Percentiles rank a stretch among this genome's conserved stretches.
Evolutionary conservation across 805 yeast genomes (phyloP).

Genomic region (Sungouiozyma intestinalis): DNA sequence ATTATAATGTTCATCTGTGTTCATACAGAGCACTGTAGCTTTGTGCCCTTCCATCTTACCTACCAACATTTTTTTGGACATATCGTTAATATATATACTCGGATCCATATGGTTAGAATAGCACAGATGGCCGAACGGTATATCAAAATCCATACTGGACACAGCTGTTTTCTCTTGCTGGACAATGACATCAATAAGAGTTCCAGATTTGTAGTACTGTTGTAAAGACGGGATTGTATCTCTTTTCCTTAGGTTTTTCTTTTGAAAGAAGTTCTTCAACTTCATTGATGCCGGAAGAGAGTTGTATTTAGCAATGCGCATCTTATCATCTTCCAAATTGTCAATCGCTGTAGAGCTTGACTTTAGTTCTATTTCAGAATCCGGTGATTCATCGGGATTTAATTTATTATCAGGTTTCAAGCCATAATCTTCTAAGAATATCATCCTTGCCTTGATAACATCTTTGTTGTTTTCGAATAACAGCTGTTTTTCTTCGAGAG

Average conservation of each 20-base stretch:
- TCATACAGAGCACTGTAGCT: constrained; percentile 50
- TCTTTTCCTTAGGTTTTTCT: constrained; percentile 28
- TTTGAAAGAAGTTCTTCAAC: constrained; percentile 20
- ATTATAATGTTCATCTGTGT: constrained; percentile 42
- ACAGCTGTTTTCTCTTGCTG: constrained; percentile 43
- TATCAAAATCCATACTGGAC: constrained; percentile 54
- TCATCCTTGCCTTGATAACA: constrained; percentile 36
- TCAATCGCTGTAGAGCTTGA: neutral
- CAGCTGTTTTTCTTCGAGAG: constrained; percentile 51
- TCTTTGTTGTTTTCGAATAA: constrained; percentile 39
- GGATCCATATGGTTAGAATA: constrained; percentile 65
- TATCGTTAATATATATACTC: constrained; percentile 76
- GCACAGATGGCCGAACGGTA: constrained; percentile 67
- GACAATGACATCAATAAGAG: constrained; percentile 37
- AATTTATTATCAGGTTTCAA: constrained; percentile 24
- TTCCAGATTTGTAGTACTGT: constrained; percentile 52
- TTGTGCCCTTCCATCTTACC: constrained; percentile 51
- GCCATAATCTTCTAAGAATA: constrained; percentile 33
- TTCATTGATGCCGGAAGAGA: constrained; percentile 3
- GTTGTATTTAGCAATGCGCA: constrained; percentile 2
- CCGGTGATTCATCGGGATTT: neutral
- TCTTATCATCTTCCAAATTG: neutral
- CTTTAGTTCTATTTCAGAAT: neutral
- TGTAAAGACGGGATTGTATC: constrained; percentile 54
- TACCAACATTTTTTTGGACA: constrained; percentile 41